Evolutionary conservation across 495 filamentous ascomycete genomes (phyloP), one percentile per base, ranked within the genome.

Genomic region (Physcia stellaris): DNA sequence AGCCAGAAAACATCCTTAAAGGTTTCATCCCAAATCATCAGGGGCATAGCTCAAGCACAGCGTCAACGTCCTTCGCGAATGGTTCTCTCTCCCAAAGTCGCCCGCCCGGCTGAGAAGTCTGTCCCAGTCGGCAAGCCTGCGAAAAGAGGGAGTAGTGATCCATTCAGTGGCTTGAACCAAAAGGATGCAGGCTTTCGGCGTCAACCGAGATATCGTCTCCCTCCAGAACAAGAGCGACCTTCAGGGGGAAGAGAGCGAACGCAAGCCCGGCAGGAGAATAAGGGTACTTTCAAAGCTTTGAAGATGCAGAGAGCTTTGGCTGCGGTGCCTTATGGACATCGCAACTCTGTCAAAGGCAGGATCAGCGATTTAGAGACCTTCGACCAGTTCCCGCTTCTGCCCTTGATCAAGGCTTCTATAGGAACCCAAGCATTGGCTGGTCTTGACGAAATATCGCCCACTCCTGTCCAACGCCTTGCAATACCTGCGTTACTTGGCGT

Each of bases 221-320:
- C 55, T 24, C 64, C 59, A 27, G 62, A 55, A 24, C 50, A 62
- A 37, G 63, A 53, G 45, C 53, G 54, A 35, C 55, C 56, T 24
- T 43, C 33, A 43, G 39, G 38, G 23, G 53, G 61, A 48, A 43
- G 58, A 56, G 16, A 56, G 49, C 23, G 21, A 42, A 24, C 50
- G 43, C 50, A 69, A 51, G 57, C 60, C 41, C 53, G 62, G 43
- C 51, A 58, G 49, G 33, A 62, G 42, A 16, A 67, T 3, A 66
- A 54, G 43, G 66, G 67, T 7, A 48, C 67, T 15, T 84, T 75
- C 56, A 86, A 92, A 55, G 88, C 90, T 6, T 64, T 98, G 58
- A 96, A 90, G 61, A 98, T 98, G 90, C 86, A 90, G 55, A 76
- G 78, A 31, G 64, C 81, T 0, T 59, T 98, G 39, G 59, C 77